Conservation (phyloP, 2,329 filamentous ascomycete genomes). For the Thermoascus crustaceus region DNA sequence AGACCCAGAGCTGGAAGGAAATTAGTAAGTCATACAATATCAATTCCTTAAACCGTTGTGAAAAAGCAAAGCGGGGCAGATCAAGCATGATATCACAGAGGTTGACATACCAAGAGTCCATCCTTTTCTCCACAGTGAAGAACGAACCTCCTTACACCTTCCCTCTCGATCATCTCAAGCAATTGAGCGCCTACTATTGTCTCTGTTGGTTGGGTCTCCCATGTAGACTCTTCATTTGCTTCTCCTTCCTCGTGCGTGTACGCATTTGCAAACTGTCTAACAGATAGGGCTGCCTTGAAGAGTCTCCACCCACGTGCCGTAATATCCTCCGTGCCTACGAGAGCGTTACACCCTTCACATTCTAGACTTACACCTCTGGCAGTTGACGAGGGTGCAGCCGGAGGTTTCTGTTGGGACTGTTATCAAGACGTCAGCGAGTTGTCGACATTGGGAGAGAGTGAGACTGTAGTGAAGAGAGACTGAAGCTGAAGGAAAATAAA, state of each 20-base stretch:
- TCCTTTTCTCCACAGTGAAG: conserved; percentile 31
- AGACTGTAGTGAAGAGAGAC: too few species aligned
- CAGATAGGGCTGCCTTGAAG: conserved; percentile 41
- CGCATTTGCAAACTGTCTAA: conserved; percentile 16
- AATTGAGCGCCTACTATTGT: conserved; percentile 46
- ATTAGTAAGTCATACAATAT: conserved; percentile 1
- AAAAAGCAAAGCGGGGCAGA: background rate
- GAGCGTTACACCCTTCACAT: conserved; percentile 23
- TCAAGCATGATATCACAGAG: background rate
- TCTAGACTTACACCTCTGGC: conserved; percentile 17
- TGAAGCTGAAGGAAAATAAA: background rate
- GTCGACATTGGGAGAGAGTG: too few species aligned
- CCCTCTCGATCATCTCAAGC: conserved; percentile 47
- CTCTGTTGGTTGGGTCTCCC: conserved; percentile 28
- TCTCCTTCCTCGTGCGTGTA: conserved; percentile 21
- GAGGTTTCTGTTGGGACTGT: conserved; percentile 20
- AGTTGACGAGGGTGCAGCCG: conserved; percentile 11
- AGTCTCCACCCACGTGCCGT: conserved; percentile 40
- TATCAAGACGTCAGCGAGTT: conserved; percentile 10
- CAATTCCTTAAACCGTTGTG: background rate
- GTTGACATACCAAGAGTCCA: conserved; percentile 30
- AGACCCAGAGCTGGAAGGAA: conserved; percentile 47
- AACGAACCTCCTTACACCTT: conserved; percentile 49
- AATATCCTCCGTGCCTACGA: conserved; percentile 33
- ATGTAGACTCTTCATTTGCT: conserved; percentile 20